phyloP scores from a whole-genome alignment of 2,329 filamentous ascomycete genomes.

The Gyromitra esculenta region DNA sequence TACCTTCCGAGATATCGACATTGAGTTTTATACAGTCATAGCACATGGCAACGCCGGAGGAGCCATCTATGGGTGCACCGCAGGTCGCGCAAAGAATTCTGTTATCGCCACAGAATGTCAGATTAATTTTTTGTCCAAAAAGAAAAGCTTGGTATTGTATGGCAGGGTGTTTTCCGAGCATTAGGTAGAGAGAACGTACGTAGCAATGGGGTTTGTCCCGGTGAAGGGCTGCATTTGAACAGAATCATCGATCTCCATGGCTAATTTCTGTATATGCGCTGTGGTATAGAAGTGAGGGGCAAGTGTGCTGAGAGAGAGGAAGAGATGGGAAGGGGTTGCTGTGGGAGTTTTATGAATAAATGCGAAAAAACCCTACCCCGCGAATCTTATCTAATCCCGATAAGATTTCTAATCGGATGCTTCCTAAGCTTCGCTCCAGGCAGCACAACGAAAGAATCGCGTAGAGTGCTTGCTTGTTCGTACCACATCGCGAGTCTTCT shows the following conservation, averaged over 20 bases:
- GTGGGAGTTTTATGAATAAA: conserved; percentile 22
- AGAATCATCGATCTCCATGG: conserved; percentile 62
- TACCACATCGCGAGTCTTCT: neutral
- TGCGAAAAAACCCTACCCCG: conserved; percentile 37
- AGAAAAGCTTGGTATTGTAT: conserved; percentile 26
- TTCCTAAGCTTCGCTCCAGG: conserved; percentile 9
- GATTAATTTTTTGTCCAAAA: conserved; percentile 54
- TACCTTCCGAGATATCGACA: conserved; percentile 89
- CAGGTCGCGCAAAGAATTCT: conserved; percentile 99
- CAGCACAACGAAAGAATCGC: neutral
- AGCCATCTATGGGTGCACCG: conserved; percentile 93
- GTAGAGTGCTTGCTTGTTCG: neutral
- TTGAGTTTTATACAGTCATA: conserved; percentile 96
- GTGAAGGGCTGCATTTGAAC: conserved; percentile 61
- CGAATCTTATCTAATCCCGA: conserved; percentile 58
- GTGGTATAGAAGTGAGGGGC: conserved; percentile 26
- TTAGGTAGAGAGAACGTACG: conserved; percentile 62
- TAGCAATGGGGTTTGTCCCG: conserved; percentile 62
- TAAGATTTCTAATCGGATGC: conserved; percentile 47
- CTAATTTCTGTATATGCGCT: conserved; percentile 36
- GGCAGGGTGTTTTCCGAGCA: conserved; percentile 26
- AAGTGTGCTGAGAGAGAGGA: neutral
- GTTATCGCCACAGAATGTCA: conserved; percentile 42
- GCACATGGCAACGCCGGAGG: conserved; percentile 82
- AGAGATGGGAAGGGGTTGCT: conserved; percentile 9